Base-by-base conservation (phyloP, 352 stramenopile species). In the Ochromonadaceae sp. region DNA sequence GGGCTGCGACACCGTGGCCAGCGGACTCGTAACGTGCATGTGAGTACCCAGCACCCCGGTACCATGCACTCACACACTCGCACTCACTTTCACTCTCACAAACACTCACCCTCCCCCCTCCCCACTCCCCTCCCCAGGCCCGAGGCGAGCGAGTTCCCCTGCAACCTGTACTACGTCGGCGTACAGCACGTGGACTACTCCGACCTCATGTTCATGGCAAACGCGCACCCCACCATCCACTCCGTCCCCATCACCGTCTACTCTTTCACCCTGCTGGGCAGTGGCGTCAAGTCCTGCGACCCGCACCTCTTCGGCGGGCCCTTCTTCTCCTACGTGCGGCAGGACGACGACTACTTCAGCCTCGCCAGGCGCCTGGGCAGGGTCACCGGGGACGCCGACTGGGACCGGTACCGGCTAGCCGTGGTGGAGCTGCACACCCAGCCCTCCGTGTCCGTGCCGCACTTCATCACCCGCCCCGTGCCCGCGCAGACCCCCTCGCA, bases 251-350 rank as follows among this genome's bases (percentile, higher is more conserved):
- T 58, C 10, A 43, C 49, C 25, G 52, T 60, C 3, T 60, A 32
- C 32, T 20, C 43, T n/a, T 60, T 60, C 22, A 60, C 52, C n/a
- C 32, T 60, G 15, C n/a, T 30, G 5, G 52, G 52, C 9, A 28
- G 17, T 28, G 32, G 3, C 14, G 9, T 7, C 25, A 7, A 60
- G 7, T n/a, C 3, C 35, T 44, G 31, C 32, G 52, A 60, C 25
- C 28, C 52, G 9, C 5, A 41, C 17, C 9, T 60, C 1, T 60
- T 46, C n/a, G n/a, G n/a, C n/a, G 55, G 55, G 38, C 55, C 55
- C 38, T 63, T 47, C 55, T 30, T 63, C 2, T 40, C 35, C 14
- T 63, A 63, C 41, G 41, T 63, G 15, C 35, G 38, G 34, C 25
- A 50, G 52, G 35, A 49, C 41, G 55, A 63, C 41, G 30, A 28